Evolutionary conservation across 345 rosid genomes (phyloP).

Genomic region (Salix viminalis): DNA sequence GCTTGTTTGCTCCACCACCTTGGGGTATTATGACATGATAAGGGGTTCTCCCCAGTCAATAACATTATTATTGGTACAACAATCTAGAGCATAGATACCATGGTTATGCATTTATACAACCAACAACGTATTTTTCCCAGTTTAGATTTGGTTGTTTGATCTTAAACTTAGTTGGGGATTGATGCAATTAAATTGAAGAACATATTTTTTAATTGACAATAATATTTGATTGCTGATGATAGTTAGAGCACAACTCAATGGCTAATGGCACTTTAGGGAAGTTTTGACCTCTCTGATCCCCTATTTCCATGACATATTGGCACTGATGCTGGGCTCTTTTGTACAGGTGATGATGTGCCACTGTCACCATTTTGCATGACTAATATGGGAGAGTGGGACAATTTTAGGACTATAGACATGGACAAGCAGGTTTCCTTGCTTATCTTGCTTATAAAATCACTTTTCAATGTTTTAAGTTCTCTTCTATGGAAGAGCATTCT

Average conservation of each 20-base stretch:
- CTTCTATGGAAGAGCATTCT: neutral
- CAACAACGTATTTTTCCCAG: too few species aligned
- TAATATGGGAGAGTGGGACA: conserved; percentile 81
- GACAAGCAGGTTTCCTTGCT: conserved; percentile 73
- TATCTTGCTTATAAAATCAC: neutral
- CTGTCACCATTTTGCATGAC: conserved; percentile 77
- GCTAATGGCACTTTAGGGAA: neutral
- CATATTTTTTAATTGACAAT: too few species aligned
- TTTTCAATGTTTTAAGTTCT: neutral
- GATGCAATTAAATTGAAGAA: too few species aligned
- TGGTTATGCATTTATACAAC: neutral
- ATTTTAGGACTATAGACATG: conserved; percentile 90
- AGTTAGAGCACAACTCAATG: too few species aligned
- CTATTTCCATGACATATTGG: neutral
- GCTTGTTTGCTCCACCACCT: conserved; percentile 98
- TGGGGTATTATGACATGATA: conserved; percentile 56
- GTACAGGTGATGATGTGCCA: conserved; percentile 78
- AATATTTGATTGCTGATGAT: too few species aligned
- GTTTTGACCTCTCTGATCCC: neutral
- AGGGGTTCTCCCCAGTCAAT: neutral
- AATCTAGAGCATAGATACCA: neutral
- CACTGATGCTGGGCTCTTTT: conserved; percentile 19
- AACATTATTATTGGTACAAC: neutral
- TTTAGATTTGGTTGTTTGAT: too few species aligned
- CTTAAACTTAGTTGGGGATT: too few species aligned